phyloP scores from a whole-genome alignment of 179 eudicot genomes.

The Pouteria campechiana region DNA sequence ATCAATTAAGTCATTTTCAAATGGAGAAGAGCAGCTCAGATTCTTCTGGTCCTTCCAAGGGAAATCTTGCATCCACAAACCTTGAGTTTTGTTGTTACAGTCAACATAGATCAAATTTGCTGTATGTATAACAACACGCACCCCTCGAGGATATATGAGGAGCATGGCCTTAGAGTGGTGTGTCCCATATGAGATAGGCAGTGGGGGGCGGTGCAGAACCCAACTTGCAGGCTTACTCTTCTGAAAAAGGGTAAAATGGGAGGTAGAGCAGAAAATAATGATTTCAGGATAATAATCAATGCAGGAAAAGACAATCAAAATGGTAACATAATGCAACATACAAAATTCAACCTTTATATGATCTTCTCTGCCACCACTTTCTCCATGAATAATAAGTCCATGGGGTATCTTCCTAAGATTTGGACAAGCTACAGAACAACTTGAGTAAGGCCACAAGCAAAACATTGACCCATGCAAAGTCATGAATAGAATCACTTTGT shows the following conservation, averaged over 20 bases:
- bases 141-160: conserved; percentile 87
- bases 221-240: conserved; percentile 63
- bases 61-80: conserved; percentile 99
- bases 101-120: conserved; percentile 91
- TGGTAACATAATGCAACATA: neutral
- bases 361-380: conserved; percentile 67
- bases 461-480: too few species aligned
- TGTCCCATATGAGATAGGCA: conserved; percentile 94
- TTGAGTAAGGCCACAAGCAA: neutral
- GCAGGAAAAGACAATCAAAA: neutral
- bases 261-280: too few species aligned
- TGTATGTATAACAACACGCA: conserved; percentile 82
- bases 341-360: conserved; percentile 55
- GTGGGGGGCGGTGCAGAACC: conserved; percentile 89
- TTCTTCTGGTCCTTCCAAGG: conserved; percentile 76
- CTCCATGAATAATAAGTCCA: conserved; percentile 88
- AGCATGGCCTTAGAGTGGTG: conserved; percentile 98
- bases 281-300: too few species aligned
- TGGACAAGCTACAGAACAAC: conserved; percentile 58
- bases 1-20: conserved; percentile 75
- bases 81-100: conserved; percentile 97
- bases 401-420: conserved; percentile 67
- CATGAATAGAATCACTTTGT: too few species aligned
- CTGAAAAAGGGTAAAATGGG: conserved; percentile 37
- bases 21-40: conserved; percentile 39